Base-by-base conservation (phyloP, 768 basidiomycete genomes). In the Pisolithus tinctorius region DNA sequence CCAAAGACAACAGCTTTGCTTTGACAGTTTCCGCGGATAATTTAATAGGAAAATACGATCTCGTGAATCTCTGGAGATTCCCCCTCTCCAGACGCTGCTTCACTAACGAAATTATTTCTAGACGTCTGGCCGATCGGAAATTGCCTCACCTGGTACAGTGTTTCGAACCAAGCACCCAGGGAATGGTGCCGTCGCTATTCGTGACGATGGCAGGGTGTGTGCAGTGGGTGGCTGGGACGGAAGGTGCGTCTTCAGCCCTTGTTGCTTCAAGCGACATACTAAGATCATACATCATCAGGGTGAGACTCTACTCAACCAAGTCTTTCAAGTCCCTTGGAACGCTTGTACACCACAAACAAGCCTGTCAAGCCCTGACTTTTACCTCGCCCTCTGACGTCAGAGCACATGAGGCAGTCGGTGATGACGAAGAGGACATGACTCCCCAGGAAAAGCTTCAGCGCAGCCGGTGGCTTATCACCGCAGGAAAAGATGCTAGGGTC, bases 161-260 rank as follows among this genome's bases (percentile, higher is more conserved):
- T 74, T 14, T 67, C 80, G 80, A 43, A 92, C 83, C 20, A 92
- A 85, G 59, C 75, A 89, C 55, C 81, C 89, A 0, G 93, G 93
- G 3, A 93, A 93, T 60, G 78, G 78, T 0, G 78, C 81, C 6
- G 66, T 97, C n/a, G 78, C 84, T 3, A 81, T 96, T 11, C 81
- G 83, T 5, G 75, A 80, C 34, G 84, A 88, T 56, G 90, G 84
- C 0, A 77, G 78, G 20, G 80, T 97, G 0, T 86, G 93, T 58
- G 93, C 93, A 0, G 73, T 93, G 2, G 94, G 87, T 2, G 92
- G 93, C 0, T 97, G 95, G 95, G 93, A 98, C 55, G 93, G 95
- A 34, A 81, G 76, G 94, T 93, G 57, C 59, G 87, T 69, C 6
- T 36, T 40, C 13, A 14, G 26, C n/a, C 20, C 42, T 51, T 27